Conservation (phyloP, 2,329 filamentous ascomycete genomes). For the Mycosphaerella sp. region DNA sequence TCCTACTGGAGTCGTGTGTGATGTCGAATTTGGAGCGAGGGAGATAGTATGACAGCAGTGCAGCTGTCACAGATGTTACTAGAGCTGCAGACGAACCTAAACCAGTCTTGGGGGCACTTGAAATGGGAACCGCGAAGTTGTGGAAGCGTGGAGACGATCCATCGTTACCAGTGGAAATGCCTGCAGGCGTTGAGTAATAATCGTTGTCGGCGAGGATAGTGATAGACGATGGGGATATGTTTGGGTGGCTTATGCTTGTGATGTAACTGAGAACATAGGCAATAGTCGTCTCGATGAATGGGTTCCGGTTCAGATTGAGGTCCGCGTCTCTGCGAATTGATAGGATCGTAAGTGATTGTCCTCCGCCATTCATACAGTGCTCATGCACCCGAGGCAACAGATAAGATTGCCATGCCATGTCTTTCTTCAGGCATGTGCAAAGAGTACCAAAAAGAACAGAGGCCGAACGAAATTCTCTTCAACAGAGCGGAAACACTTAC, state of each 20-base stretch:
- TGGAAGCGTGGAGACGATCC: slow-evolving; percentile 54
- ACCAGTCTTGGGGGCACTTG: slow-evolving; percentile 85
- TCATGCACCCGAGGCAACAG: too few relatives aligned
- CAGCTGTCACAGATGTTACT: slow-evolving; percentile 77
- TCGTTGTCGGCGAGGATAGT: slow-evolving; percentile 91
- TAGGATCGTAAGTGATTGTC: slow-evolving; percentile 19
- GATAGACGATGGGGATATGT: slow-evolving; percentile 63
- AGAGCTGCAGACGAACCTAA: slow-evolving; percentile 91
- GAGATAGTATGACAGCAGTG: slow-evolving; percentile 70
- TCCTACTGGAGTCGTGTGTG: slow-evolving; percentile 46
- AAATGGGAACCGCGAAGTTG: slow-evolving; percentile 68
- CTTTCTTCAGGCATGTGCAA: slow-evolving; percentile 1
- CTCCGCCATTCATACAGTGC: neutral
- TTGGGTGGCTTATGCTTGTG: slow-evolving; percentile 43
- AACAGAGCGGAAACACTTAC: slow-evolving; percentile 49
- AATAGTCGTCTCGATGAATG: slow-evolving; percentile 88
- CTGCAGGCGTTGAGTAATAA: slow-evolving; percentile 76
- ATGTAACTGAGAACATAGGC: slow-evolving; percentile 83
- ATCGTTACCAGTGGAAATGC: slow-evolving; percentile 21
- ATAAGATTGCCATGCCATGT: neutral
- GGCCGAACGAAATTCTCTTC: neutral
- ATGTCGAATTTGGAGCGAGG: slow-evolving; percentile 52
- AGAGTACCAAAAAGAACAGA: neutral
- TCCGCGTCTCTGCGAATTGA: slow-evolving; percentile 31
- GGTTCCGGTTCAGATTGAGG: slow-evolving; percentile 55